These are phyloP conservation scores for Persicaria tinctoria DNA, from an alignment of 148 eudicot species.

Conservation along the genomic window DNA sequence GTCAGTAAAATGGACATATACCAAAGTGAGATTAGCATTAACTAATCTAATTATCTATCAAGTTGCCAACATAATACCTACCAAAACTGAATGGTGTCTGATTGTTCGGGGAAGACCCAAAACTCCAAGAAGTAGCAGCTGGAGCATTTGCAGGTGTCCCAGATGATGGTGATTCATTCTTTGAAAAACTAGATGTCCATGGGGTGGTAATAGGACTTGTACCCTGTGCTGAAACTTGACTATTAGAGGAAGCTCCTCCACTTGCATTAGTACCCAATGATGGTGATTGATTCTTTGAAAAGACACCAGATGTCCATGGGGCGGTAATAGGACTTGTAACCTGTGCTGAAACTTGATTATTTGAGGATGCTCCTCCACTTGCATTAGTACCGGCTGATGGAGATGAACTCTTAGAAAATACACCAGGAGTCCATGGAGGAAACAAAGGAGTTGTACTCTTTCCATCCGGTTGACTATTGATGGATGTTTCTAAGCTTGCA, in stretches of 20 bases:
- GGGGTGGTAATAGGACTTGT: slow-evolving; percentile 20
- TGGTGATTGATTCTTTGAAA: slow-evolving; percentile 17
- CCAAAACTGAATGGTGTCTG: slow-evolving; percentile 55
- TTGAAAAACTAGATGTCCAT: slow-evolving; percentile 20
- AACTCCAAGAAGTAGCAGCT: slow-evolving; percentile 24
- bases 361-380: slow-evolving; percentile 29
- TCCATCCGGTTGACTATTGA: slow-evolving; percentile 13
- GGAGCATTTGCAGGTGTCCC: slow-evolving; percentile 17
- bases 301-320: slow-evolving; percentile 23
- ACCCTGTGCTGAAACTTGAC: slow-evolving; percentile 23
- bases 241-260: slow-evolving; percentile 30
- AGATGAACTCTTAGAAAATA: slow-evolving; percentile 21
- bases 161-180: slow-evolving; percentile 18
- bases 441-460: slow-evolving; percentile 6
- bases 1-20: not conserved
- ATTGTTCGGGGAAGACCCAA: slow-evolving; percentile 26
- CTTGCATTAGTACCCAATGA: slow-evolving; percentile 17
- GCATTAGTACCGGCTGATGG: slow-evolving; percentile 15
- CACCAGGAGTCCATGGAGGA: slow-evolving; percentile 36
- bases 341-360: slow-evolving; percentile 23
- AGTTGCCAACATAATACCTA: slow-evolving; percentile 23
- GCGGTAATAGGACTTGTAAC: slow-evolving; percentile 20
- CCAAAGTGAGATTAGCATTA: not conserved
- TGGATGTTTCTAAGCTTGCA: slow-evolving; percentile 26
- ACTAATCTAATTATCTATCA: not conserved